Conservation (phyloP, 805 yeast genomes). For the Wickerhamomyces strasburgensis region DNA sequence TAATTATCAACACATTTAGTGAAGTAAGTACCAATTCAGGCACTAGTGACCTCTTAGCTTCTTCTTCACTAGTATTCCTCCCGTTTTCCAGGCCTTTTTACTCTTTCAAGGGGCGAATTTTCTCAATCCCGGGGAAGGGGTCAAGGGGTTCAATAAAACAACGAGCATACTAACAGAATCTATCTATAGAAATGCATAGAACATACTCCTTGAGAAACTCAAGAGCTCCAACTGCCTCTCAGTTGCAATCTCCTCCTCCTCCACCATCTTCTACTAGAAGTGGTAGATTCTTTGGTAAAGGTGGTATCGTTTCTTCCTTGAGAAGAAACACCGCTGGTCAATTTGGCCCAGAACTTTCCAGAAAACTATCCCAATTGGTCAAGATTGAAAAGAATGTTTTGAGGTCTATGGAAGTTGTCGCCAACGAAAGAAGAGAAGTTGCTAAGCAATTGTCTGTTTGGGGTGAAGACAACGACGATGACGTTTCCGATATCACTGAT, state of each 20-base stretch:
- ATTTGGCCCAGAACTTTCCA: constrained; percentile 74
- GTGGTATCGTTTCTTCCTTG: constrained; percentile 49
- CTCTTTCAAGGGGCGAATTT: too few relatives aligned
- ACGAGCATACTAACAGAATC: constrained; percentile 13
- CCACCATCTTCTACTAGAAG: constrained; percentile 87
- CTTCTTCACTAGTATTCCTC: too few relatives aligned
- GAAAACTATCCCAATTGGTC: constrained; percentile 67
- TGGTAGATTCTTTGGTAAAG: constrained; percentile 84
- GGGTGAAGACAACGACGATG: constrained; percentile 88
- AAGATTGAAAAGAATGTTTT: constrained; percentile 79
- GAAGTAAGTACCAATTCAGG: too few relatives aligned
- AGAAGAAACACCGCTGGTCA: constrained; percentile 74
- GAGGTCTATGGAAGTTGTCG: constrained; percentile 72
- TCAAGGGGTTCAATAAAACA: too few relatives aligned
- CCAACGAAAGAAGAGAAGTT: constrained; percentile 74
- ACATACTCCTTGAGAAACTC: constrained; percentile 93
- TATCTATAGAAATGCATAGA: constrained; percentile 92
- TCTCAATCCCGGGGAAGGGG: too few relatives aligned
- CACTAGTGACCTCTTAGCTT: too few relatives aligned
- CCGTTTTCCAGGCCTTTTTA: too few relatives aligned
- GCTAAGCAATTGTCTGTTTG: constrained; percentile 79
- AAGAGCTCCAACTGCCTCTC: constrained; percentile 97
- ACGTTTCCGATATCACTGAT: constrained; percentile 81
- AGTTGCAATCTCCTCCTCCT: constrained; percentile 90
- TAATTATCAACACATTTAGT: neutral